phyloP scores from a whole-genome alignment of 2,329 filamentous ascomycete genomes.

The Penicillium sp. region DNA sequence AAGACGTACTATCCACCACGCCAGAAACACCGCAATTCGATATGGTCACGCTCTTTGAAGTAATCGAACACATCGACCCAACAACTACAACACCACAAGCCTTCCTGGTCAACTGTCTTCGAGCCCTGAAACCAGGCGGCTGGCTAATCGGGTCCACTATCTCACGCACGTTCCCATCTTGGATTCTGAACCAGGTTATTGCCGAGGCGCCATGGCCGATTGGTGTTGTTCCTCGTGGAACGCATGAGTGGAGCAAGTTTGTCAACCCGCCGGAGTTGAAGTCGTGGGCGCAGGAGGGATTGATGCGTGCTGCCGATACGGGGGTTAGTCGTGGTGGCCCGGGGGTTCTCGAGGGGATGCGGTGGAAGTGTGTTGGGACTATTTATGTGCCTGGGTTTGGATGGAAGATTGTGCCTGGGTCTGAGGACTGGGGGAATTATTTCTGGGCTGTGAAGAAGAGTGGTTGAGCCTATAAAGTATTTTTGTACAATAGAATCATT shows the following conservation, averaged over 20 bases:
- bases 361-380: slow-evolving; percentile 72
- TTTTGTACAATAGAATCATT: not conserved
- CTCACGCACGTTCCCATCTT: slow-evolving; percentile 80
- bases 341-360: slow-evolving; percentile 32
- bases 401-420: slow-evolving; percentile 76
- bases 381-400: slow-evolving; percentile 86
- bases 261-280: slow-evolving; percentile 72
- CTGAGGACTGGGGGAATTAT: slow-evolving; percentile 89
- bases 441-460: slow-evolving; percentile 78
- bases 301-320: slow-evolving; percentile 49
- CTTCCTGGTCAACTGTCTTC: slow-evolving; percentile 53
- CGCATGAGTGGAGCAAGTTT: slow-evolving; percentile 96
- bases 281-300: slow-evolving; percentile 39
- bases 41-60: slow-evolving; percentile 84
- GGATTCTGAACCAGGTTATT: slow-evolving; percentile 85
- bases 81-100: slow-evolving; percentile 69
- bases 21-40: slow-evolving; percentile 54
- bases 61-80: slow-evolving; percentile 83
- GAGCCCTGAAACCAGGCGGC: slow-evolving; percentile 78
- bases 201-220: slow-evolving; percentile 70
- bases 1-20: slow-evolving; percentile 44
- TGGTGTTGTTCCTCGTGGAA: slow-evolving; percentile 82
- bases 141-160: slow-evolving; percentile 94
- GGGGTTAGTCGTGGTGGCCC: slow-evolving; percentile 22
- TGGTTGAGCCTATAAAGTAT: slow-evolving; percentile 13